These are phyloP conservation scores for Trametes maxima DNA, from an alignment of 768 basidiomycete genomes.

Conservation along the genomic window DNA sequence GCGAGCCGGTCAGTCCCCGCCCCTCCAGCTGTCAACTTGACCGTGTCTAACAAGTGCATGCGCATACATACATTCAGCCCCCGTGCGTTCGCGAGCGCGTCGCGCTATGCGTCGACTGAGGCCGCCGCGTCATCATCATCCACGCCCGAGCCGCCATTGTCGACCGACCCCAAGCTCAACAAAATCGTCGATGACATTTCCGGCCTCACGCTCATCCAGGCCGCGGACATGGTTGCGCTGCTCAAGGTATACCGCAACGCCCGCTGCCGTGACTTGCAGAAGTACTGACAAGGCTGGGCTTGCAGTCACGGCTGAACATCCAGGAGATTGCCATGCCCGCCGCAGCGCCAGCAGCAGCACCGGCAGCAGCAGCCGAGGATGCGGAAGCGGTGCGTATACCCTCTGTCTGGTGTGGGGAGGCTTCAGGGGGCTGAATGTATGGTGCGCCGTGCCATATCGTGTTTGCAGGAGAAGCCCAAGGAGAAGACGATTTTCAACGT, in stretches of 20 bases:
- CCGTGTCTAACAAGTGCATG: neutral
- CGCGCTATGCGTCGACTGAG: constrained; percentile 62
- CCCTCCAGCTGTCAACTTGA: neutral
- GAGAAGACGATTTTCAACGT: constrained; percentile 98
- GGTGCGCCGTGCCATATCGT: neutral
- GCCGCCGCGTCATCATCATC: constrained; percentile 44
- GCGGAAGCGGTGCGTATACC: constrained; percentile 55
- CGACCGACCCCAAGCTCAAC: constrained; percentile 66
- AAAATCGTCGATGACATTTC: constrained; percentile 95
- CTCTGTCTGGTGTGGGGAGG: neutral
- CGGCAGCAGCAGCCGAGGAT: constrained; percentile 57
- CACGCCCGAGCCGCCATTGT: constrained; percentile 45
- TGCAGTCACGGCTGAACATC: constrained; percentile 88
- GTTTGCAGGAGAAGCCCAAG: constrained; percentile 84
- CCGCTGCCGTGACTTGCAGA: neutral
- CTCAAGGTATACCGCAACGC: constrained; percentile 69
- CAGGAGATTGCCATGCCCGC: constrained; percentile 95
- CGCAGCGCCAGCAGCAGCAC: constrained; percentile 60
- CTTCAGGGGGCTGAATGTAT: neutral
- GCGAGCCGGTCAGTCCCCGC: constrained; percentile 26
- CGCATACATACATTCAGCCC: constrained; percentile 16
- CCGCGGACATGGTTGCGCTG: constrained; percentile 88
- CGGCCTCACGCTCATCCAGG: constrained; percentile 84
- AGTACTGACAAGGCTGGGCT: neutral
- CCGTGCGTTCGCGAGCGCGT: constrained; percentile 29